Evolutionary conservation across 2,329 filamentous ascomycete genomes (phyloP).

Genomic region (Ophiostoma sp.): DNA sequence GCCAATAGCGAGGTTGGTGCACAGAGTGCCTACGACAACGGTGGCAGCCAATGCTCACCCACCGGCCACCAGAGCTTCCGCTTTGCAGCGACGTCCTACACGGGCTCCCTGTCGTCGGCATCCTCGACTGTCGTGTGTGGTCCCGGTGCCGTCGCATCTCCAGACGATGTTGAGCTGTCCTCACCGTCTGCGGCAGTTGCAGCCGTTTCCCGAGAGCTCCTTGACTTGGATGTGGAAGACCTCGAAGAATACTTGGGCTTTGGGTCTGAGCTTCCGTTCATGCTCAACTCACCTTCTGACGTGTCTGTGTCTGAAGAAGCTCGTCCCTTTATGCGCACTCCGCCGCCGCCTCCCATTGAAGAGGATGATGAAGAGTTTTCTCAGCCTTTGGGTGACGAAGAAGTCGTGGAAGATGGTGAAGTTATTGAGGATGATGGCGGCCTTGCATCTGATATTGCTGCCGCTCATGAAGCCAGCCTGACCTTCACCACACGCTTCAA

Average conservation of each 20-base stretch:
- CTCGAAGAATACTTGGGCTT: constrained; percentile 38
- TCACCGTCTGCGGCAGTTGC: constrained; percentile 55
- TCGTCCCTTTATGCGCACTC: not conserved
- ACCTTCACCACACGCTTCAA: constrained; percentile 50
- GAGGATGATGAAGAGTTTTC: constrained; percentile 36
- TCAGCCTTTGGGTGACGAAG: constrained; percentile 3
- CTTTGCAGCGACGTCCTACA: constrained; percentile 28
- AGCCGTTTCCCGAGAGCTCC: constrained; percentile 54
- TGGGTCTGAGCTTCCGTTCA: constrained; percentile 12
- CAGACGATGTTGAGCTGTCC: constrained; percentile 43
- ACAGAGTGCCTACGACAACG: too few species aligned
- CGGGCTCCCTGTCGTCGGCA: constrained; percentile 27
- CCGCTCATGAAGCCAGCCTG: constrained; percentile 38
- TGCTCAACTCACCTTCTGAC: constrained; percentile 13
- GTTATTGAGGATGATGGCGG: constrained; percentile 33
- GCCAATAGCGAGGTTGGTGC: not conserved
- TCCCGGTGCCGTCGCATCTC: constrained; percentile 18
- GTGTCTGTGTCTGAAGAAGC: not conserved
- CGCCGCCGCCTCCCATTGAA: constrained; percentile 25
- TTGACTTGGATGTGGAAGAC: constrained; percentile 44
- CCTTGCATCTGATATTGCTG: constrained; percentile 40
- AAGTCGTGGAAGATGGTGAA: constrained; percentile 36
- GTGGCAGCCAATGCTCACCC: not conserved
- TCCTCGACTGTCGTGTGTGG: constrained; percentile 18
- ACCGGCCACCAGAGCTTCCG: constrained; percentile 32